Evolutionary conservation across 768 basidiomycete genomes (phyloP).

Genomic region (Peribolospora kevripleyi): DNA sequence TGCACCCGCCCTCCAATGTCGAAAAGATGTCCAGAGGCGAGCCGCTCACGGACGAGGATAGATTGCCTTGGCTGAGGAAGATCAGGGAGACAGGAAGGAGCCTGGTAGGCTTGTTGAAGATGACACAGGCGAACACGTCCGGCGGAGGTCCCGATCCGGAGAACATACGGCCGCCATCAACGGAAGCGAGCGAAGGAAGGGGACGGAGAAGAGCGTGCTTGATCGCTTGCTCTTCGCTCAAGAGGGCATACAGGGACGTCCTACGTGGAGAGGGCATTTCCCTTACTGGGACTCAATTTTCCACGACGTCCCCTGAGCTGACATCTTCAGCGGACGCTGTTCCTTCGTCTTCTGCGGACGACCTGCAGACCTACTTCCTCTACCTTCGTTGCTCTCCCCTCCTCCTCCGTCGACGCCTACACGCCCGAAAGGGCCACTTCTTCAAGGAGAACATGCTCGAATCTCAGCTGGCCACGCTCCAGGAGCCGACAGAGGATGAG

Average conservation of each 20-base stretch:
- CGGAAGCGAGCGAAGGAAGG: background rate
- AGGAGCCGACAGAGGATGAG: slow-evolving; percentile 29
- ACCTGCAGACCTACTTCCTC: slow-evolving; percentile 48
- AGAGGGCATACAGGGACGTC: slow-evolving; percentile 53
- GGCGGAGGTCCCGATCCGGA: slow-evolving; percentile 9
- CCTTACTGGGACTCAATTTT: too few relatives aligned
- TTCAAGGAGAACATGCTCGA: slow-evolving; percentile 65
- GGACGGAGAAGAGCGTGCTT: slow-evolving; percentile 32
- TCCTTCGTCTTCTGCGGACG: slow-evolving; percentile 2
- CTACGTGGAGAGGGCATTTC: slow-evolving; percentile 32
- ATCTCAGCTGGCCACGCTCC: slow-evolving; percentile 46
- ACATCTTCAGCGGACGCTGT: slow-evolving; percentile 1
- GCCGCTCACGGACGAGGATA: slow-evolving; percentile 41
- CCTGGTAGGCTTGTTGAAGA: background rate
- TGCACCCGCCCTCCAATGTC: slow-evolving; percentile 58
- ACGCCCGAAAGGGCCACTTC: slow-evolving; percentile 42
- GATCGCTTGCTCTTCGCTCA: slow-evolving; percentile 67
- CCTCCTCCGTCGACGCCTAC: background rate
- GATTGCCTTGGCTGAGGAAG: slow-evolving; percentile 49
- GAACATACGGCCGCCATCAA: slow-evolving; percentile 9
- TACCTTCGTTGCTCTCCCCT: slow-evolving; percentile 20
- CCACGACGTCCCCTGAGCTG: slow-evolving; percentile 8
- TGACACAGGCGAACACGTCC: slow-evolving; percentile 11
- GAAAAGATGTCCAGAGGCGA: slow-evolving; percentile 61
- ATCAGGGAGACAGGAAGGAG: slow-evolving; percentile 36